Percentiles rank a stretch among this genome's conserved stretches.
Conservation (phyloP, 257 asterid genomes). For the Paulownia fortunei region DNA sequence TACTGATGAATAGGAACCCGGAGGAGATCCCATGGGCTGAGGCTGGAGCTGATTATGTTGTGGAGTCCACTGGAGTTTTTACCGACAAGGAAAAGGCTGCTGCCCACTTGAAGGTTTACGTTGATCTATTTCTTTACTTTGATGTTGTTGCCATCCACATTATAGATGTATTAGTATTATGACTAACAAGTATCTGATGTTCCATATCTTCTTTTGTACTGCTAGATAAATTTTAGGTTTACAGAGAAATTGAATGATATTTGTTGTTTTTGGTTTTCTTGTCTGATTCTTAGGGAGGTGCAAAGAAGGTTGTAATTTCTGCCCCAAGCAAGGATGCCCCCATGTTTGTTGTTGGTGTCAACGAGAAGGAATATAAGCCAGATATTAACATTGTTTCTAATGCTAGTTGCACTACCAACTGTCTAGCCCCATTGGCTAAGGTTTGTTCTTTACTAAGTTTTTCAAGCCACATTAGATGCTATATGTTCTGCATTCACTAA, state of each 20-base stretch:
- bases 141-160: background rate
- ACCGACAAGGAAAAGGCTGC: constrained; percentile 88
- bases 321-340: constrained; percentile 88
- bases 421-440: constrained; percentile 90
- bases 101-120: constrained; percentile 74
- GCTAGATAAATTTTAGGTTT: background rate
- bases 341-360: constrained; percentile 92
- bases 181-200: background rate
- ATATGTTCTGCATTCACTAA: background rate
- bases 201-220: background rate
- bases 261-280: background rate
- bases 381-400: constrained; percentile 77
- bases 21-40: constrained; percentile 90
- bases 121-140: background rate
- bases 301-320: constrained; percentile 84
- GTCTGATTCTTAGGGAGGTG: constrained; percentile 65
- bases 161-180: background rate
- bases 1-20: constrained; percentile 60
- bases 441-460: constrained; percentile 26
- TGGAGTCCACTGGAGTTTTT: constrained; percentile 83
- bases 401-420: constrained; percentile 93
- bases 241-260: background rate
- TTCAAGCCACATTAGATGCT: background rate
- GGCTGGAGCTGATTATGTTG: constrained; percentile 83
- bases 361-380: constrained; percentile 83